Base-by-base conservation (phyloP, 331 rosid species). In the Rhamnella rubrinervis region DNA sequence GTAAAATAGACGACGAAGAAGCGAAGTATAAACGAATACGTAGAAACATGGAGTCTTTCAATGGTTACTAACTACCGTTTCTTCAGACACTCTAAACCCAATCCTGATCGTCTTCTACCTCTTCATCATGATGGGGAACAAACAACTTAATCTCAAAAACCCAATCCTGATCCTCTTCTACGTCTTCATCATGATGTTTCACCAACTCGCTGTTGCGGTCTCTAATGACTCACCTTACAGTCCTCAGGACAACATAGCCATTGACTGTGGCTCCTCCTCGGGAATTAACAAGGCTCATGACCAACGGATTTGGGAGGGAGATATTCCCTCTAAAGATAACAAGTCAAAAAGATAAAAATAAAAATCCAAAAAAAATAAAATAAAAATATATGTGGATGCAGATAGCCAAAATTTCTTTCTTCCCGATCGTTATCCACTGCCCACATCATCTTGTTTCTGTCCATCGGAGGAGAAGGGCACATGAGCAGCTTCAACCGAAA, bases 241-340 rank as follows among this genome's bases (percentile, higher is more conserved):
- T 13, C 72, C 51, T 0, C 6, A 5, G 38, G 72, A 68, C 37
- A 38, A 38, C 62, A 35, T 21, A 53, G 7, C 51, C 51, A 8
- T 68, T 7, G 55, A 68, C 40, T 68, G 72, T 38, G 72, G 72
- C 53, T 52, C 55, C 16, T 15, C 55, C 6, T 28, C 35, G 4
- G 69, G 8, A 23, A 55, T 1, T 31, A 20, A 28, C 35, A 28
- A 28, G 23, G 16, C 19, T 2, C 2, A 11, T 6, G 41, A 26
- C n/a, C 20, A 18, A 7, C 72, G 72, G 37, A 19, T 6, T 5
- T 68, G 72, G 72, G 8, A 13, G 10, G 74, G 84, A 11, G 84
- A 80, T 17, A 46, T 47, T 13, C 4, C 38, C 63, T 80, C 84
- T 0, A 75, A n/a, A n/a, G n/a, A n/a, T n/a, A n/a, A n/a, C n/a